Percentiles rank a stretch among this genome's conserved stretches.
Evolutionary conservation across 257 asterid genomes (phyloP).

Genomic region (Fraxinus excelsior): DNA sequence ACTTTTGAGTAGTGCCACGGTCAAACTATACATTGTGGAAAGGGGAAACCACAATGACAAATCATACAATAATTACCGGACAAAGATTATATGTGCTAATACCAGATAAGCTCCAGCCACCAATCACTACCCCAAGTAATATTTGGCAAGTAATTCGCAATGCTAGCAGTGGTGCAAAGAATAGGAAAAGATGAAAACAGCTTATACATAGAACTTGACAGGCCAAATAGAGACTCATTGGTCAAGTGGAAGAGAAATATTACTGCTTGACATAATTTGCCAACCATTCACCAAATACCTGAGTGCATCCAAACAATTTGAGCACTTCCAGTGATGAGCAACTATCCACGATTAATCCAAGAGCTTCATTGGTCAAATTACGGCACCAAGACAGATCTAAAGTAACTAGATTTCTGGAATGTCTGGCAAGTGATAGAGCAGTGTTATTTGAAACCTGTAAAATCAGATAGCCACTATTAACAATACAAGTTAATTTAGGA

Average conservation of each 20-base stretch:
- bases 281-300: conserved; percentile 48
- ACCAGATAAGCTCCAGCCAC: background rate
- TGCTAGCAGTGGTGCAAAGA: background rate
- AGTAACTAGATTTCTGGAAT: conserved; percentile 54
- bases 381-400: conserved; percentile 95
- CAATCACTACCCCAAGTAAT: background rate
- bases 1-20: background rate
- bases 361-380: conserved; percentile 70
- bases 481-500: background rate
- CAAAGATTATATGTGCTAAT: background rate
- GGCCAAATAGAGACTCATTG: background rate
- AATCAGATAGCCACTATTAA: conserved; percentile 12
- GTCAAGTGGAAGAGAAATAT: conserved; percentile 2
- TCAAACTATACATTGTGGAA: background rate
- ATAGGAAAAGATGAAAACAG: background rate
- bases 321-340: conserved; percentile 67
- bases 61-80: background rate
- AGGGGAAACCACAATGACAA: background rate
- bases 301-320: conserved; percentile 86
- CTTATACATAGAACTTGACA: background rate
- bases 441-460: conserved; percentile 76
- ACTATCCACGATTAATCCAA: conserved; percentile 85
- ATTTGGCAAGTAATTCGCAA: background rate
- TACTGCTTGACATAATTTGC: background rate
- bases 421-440: conserved; percentile 72